phyloP scores from a whole-genome alignment of 345 rosid genomes.

The Xanthoceras sorbifolium region DNA sequence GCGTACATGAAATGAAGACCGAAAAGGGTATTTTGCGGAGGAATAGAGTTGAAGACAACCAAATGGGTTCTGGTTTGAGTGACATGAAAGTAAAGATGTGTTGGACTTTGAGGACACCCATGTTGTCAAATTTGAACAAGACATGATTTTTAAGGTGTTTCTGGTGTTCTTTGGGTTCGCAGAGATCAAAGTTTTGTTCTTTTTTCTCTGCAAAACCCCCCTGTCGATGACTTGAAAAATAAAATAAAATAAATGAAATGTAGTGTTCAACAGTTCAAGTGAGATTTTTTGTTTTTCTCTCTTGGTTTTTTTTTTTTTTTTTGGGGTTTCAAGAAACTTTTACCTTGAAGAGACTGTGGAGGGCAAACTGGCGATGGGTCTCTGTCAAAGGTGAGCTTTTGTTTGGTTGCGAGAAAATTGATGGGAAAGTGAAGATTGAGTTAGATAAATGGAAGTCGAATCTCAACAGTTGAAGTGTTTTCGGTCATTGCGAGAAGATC shows the following conservation, averaged over 20 bases:
- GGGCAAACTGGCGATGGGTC: neutral
- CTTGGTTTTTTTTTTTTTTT: neutral
- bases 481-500: neutral
- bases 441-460: neutral
- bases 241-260: neutral
- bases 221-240: neutral
- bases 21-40: constrained; percentile 6
- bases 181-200: neutral
- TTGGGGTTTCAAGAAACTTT: neutral
- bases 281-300: neutral
- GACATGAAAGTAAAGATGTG: constrained; percentile 17
- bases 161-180: neutral
- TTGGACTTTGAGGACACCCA: constrained; percentile 32
- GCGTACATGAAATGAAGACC: constrained; percentile 20
- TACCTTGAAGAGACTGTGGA: constrained; percentile 1
- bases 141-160: constrained; percentile 28
- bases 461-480: too few relatives aligned
- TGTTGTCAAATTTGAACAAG: constrained; percentile 32
- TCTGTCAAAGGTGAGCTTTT: neutral
- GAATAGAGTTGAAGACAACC: constrained; percentile 9
- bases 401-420: constrained; percentile 17
- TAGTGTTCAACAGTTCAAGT: neutral
- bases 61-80: constrained; percentile 36
- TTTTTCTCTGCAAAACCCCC: constrained; percentile 20
- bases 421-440: neutral